Evolutionary conservation across 805 yeast genomes (phyloP).

Genomic region (Candida taoyuanica): DNA sequence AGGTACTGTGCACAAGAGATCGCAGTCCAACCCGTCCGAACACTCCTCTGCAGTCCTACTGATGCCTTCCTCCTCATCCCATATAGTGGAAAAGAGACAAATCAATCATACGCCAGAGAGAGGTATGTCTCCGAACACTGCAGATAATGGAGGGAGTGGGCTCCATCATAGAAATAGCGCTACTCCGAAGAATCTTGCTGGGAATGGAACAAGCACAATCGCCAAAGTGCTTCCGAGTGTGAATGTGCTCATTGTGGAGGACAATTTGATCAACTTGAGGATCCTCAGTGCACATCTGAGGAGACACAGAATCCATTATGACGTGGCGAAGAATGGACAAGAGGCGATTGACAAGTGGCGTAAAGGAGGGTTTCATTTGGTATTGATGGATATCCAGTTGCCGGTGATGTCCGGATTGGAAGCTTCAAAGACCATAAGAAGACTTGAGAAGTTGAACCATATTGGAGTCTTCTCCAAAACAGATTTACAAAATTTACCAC

Average conservation of each 20-base stretch:
- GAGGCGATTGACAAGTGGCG: constrained; percentile 96
- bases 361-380: constrained; percentile 89
- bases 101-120: constrained; percentile 6
- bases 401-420: constrained; percentile 96
- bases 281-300: constrained; percentile 85
- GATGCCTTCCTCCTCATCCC: constrained; percentile 16
- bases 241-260: constrained; percentile 91
- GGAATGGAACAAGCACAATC: constrained; percentile 27
- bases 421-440: constrained; percentile 87
- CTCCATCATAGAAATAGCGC: constrained; percentile 5
- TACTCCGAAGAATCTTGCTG: neutral
- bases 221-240: constrained; percentile 79
- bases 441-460: constrained; percentile 72
- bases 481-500: constrained; percentile 22
- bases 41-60: constrained; percentile 24
- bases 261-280: constrained; percentile 88
- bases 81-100: neutral
- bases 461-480: constrained; percentile 48
- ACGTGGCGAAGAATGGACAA: constrained; percentile 87
- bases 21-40: constrained; percentile 26
- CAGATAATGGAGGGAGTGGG: neutral
- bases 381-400: constrained; percentile 94
- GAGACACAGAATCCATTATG: constrained; percentile 77
- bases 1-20: constrained; percentile 14
- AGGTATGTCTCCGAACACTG: constrained; percentile 7